Percentiles rank a stretch among this genome's conserved stretches.
phyloP scores from a whole-genome alignment of 192 early-diverging fungal species.

The Podila minutissima region DNA sequence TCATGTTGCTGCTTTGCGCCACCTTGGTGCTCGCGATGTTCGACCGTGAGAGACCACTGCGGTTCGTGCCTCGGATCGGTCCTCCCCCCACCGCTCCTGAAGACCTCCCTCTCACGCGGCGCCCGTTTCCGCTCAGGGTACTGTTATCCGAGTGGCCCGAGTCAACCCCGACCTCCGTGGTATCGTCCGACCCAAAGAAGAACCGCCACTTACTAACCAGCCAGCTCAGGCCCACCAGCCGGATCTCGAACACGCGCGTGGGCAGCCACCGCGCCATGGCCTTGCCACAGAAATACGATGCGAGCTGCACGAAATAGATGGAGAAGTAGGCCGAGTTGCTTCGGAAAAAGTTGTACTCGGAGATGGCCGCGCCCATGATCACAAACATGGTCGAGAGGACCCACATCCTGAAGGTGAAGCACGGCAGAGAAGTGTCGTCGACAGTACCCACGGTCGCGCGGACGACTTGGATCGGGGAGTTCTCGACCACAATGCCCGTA shows the following conservation, averaged over 20 bases:
- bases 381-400: constrained; percentile 52
- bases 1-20: background rate
- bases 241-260: constrained; percentile 26
- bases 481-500: constrained; percentile 23
- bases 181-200: background rate
- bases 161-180: background rate
- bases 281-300: constrained; percentile 46
- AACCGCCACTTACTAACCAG: background rate
- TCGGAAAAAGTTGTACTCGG: constrained; percentile 56
- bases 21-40: constrained; percentile 1
- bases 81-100: constrained; percentile 4
- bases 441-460: constrained; percentile 46
- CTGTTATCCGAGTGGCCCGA: constrained; percentile 12
- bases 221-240: constrained; percentile 7
- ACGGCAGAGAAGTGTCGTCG: constrained; percentile 56
- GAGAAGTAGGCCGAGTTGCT: constrained; percentile 40
- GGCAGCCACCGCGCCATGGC: constrained; percentile 46
- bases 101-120: background rate
- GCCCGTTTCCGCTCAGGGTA: constrained; percentile 6
- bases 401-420: constrained; percentile 65
- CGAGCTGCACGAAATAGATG: constrained; percentile 54
- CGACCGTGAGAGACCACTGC: constrained; percentile 3
- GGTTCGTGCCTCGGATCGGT: constrained; percentile 13
- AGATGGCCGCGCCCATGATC: constrained; percentile 49
- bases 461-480: constrained; percentile 48